phyloP scores from a whole-genome alignment of 495 filamentous ascomycete genomes.

The Saxophila tyrrhenica region DNA sequence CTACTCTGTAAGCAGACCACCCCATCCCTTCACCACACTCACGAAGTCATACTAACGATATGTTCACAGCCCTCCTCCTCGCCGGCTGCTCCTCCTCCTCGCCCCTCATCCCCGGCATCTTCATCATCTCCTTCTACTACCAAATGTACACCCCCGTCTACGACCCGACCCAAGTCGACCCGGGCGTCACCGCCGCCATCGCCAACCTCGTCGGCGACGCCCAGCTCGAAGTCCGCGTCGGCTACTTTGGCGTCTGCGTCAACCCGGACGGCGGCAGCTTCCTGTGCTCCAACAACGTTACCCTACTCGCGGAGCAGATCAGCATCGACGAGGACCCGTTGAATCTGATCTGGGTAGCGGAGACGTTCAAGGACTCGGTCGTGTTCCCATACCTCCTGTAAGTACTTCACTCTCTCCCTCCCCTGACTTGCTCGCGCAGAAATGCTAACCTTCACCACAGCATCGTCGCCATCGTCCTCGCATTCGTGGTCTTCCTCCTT shows the following conservation, averaged over 20 bases:
- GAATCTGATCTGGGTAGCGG: slow-evolving; percentile 69
- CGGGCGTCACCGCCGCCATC: slow-evolving; percentile 65
- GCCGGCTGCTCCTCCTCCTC: slow-evolving; percentile 71
- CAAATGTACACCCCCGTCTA: slow-evolving; percentile 52
- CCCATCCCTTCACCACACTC: not conserved
- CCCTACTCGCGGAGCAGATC: slow-evolving; percentile 56
- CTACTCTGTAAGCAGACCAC: slow-evolving; percentile 64
- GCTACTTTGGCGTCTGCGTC: slow-evolving; percentile 68
- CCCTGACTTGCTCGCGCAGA: not conserved
- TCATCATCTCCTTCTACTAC: slow-evolving; percentile 69
- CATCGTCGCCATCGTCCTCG: slow-evolving; percentile 74
- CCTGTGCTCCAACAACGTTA: slow-evolving; percentile 70
- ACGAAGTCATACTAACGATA: slow-evolving; percentile 14
- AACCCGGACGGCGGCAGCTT: slow-evolving; percentile 59
- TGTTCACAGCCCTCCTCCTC: slow-evolving; percentile 53
- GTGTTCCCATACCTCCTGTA: slow-evolving; percentile 70
- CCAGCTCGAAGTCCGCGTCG: slow-evolving; percentile 56
- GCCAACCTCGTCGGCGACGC: slow-evolving; percentile 60
- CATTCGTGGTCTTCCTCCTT: slow-evolving; percentile 62
- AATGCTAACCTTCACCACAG: slow-evolving; percentile 24
- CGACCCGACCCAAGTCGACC: slow-evolving; percentile 69
- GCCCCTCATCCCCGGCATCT: slow-evolving; percentile 65
- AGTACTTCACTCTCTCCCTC: slow-evolving; percentile 18
- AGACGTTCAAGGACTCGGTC: slow-evolving; percentile 70
- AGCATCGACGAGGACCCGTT: slow-evolving; percentile 62